Evolutionary conservation across 1,284 basidiomycete species (phyloP).

Genomic region (Ganoderma multipileum): DNA sequence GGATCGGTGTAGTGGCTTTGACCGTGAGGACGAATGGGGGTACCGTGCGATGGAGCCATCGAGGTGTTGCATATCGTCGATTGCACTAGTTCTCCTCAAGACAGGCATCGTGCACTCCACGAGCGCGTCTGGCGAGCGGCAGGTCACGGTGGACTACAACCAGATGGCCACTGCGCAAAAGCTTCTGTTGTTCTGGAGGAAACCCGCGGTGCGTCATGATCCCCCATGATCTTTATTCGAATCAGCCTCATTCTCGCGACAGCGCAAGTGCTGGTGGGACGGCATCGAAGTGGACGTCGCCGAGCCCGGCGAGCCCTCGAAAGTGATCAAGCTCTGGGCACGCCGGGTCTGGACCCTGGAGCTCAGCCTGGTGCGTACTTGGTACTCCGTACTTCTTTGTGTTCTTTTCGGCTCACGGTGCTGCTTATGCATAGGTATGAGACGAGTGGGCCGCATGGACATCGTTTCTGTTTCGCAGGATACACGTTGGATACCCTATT

Average conservation of each 20-base stretch:
- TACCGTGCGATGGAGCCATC: slow-evolving; percentile 95
- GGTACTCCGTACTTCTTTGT: background rate
- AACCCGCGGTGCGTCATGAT: slow-evolving; percentile 83
- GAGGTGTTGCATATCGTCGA: slow-evolving; percentile 97
- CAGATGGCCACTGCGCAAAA: slow-evolving; percentile 99
- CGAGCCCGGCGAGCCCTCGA: slow-evolving; percentile 56
- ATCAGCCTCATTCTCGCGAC: slow-evolving; percentile 17
- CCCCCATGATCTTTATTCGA: slow-evolving; percentile 2
- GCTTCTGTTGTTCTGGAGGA: slow-evolving; percentile 97
- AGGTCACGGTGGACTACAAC: slow-evolving; percentile 83
- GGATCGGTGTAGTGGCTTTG: slow-evolving; percentile 77
- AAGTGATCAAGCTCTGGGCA: slow-evolving; percentile 90
- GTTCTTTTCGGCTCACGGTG: background rate
- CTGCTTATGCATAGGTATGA: slow-evolving; percentile 23
- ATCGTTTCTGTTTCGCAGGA: slow-evolving; percentile 12
- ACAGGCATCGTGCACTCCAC: slow-evolving; percentile 89
- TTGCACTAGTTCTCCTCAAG: slow-evolving; percentile 96
- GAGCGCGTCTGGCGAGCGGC: slow-evolving; percentile 59
- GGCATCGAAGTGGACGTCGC: slow-evolving; percentile 90
- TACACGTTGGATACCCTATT: slow-evolving; percentile 31
- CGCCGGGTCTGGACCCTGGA: slow-evolving; percentile 99
- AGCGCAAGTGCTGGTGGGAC: slow-evolving; percentile 99
- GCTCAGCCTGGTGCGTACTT: slow-evolving; percentile 77
- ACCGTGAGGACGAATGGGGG: slow-evolving; percentile 96
- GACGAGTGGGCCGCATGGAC: background rate